Evolutionary conservation across 768 basidiomycete species (phyloP), one percentile per base, ranked within the genome.

Genomic region (Russula griseocarnosa): DNA sequence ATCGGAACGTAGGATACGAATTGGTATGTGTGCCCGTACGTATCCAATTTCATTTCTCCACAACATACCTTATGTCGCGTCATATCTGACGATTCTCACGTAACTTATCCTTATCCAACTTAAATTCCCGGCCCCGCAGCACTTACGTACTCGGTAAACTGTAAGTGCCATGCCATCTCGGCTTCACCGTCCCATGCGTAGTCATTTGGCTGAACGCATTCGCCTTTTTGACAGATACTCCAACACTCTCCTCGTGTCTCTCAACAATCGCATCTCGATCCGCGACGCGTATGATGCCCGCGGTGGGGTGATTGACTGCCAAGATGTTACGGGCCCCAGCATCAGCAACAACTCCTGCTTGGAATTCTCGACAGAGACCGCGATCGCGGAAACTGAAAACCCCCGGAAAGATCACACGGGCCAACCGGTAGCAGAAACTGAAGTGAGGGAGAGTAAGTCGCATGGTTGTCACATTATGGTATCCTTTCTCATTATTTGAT

Each of bases 161-260:
- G 63, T 63, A 54, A 58, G 62, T 11, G 26, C 5, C n/a, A n/a
- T n/a, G n/a, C n/a, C 16, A 51, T 51, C 55, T 44, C 34, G 32
- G 55, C 32, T 26, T 22, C 30, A 30, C 30, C 30, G 5, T 20
- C n/a, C 3, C 7, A 7, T 7, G 8, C 24, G 6, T 6, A 38
- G 16, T 38, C 38, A 22, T 28, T 4, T 22, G 47, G 8, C 50
- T 30, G 18, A 40, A 40, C 28, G 24, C 5, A 26, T 36, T 8
- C 52, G 32, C 7, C 20, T 38, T n/a, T n/a, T 44, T 46, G 51
- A 38, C 34, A 63, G 58, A 9, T 69, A 66, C 54, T 67, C 71
- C 16, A 72, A 72, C 62, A 72, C 71, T 1, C 65, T 72, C 30
- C 70, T 72, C 26, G 69, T 70, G 32, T 51, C 69, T 3, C 65